These are phyloP conservation scores for Ascoidea asiatica DNA, from an alignment of 805 yeast genomes.

Conservation along the genomic window DNA sequence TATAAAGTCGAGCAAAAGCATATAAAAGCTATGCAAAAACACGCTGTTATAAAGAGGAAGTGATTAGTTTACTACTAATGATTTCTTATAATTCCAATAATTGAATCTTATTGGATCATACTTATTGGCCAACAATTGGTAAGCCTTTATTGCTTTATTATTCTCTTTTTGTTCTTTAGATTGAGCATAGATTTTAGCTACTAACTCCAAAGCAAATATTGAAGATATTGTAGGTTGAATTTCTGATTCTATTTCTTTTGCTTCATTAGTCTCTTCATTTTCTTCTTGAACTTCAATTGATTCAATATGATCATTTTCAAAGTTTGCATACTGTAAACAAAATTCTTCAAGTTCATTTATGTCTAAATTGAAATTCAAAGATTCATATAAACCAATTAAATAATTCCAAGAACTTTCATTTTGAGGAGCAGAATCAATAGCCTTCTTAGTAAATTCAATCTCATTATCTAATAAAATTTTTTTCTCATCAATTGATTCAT, in stretches of 20 bases:
- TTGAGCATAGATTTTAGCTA: conserved; percentile 35
- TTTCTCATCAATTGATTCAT: conserved; percentile 9
- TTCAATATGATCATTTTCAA: conserved; percentile 11
- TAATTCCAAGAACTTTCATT: conserved; percentile 86
- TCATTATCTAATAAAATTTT: conserved; percentile 27
- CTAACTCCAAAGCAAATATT: conserved; percentile 48
- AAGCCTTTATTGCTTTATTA: conserved; percentile 28
- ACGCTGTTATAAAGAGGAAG: no score
- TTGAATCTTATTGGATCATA: conserved; percentile 51
- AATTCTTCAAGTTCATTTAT: conserved; percentile 30
- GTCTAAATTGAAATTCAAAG: conserved; percentile 13
- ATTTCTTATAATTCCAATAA: conserved; percentile 57
- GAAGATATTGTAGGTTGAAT: conserved; percentile 24
- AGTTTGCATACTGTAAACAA: conserved; percentile 27
- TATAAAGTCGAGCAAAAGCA: no score
- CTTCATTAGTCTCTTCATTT: conserved; percentile 11
- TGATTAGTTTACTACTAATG: no score
- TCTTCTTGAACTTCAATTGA: conserved; percentile 11
- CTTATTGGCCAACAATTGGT: conserved; percentile 33
- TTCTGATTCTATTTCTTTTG: conserved; percentile 5
- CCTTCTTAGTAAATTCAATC: conserved; percentile 31
- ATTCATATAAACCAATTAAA: conserved; percentile 41
- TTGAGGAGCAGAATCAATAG: conserved; percentile 54
- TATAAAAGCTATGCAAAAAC: no score
- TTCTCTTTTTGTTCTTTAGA: conserved; percentile 16